Evolutionary conservation across 768 basidiomycete species (phyloP).

Genomic region (Neoboletus magnificus): DNA sequence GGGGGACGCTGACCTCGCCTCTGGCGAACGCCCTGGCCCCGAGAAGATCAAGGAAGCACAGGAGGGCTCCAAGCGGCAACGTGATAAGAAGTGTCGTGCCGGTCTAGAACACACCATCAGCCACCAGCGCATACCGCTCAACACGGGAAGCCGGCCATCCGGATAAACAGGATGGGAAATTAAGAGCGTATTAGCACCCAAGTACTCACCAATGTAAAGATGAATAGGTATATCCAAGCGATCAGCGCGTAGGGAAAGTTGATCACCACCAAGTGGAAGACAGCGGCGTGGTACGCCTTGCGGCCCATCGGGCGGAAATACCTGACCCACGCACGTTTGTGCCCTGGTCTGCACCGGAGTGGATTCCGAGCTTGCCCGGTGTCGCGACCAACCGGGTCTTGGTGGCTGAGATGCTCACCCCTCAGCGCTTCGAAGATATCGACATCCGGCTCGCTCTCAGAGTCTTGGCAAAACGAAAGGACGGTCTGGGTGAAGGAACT

Average conservation of each 20-base stretch:
- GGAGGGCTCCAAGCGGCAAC: slow-evolving; percentile 69
- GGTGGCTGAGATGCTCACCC: slow-evolving; percentile 23
- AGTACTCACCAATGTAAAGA: slow-evolving; percentile 70
- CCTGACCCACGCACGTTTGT: slow-evolving; percentile 39
- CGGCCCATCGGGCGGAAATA: slow-evolving; percentile 65
- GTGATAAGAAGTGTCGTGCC: slow-evolving; percentile 80
- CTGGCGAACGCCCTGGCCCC: slow-evolving; percentile 70
- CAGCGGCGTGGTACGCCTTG: slow-evolving; percentile 57
- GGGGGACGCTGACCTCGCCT: slow-evolving; percentile 51
- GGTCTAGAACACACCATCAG: slow-evolving; percentile 41
- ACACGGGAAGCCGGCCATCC: background rate
- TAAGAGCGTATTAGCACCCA: slow-evolving; percentile 25
- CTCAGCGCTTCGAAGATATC: slow-evolving; percentile 28
- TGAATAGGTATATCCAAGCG: slow-evolving; percentile 79
- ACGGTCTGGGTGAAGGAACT: slow-evolving; percentile 64
- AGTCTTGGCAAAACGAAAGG: slow-evolving; percentile 64
- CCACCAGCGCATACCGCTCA: slow-evolving; percentile 12
- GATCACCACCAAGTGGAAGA: slow-evolving; percentile 66
- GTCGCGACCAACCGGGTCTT: slow-evolving; percentile 10
- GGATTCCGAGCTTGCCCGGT: background rate
- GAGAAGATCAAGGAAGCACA: slow-evolving; percentile 75
- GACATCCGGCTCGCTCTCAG: slow-evolving; percentile 39
- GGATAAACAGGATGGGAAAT: background rate
- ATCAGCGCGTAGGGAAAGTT: slow-evolving; percentile 77
- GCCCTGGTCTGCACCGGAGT: background rate